phyloP scores from a whole-genome alignment of 2,329 filamentous ascomycete genomes.

The Gnomoniopsis smithogilvyi region DNA sequence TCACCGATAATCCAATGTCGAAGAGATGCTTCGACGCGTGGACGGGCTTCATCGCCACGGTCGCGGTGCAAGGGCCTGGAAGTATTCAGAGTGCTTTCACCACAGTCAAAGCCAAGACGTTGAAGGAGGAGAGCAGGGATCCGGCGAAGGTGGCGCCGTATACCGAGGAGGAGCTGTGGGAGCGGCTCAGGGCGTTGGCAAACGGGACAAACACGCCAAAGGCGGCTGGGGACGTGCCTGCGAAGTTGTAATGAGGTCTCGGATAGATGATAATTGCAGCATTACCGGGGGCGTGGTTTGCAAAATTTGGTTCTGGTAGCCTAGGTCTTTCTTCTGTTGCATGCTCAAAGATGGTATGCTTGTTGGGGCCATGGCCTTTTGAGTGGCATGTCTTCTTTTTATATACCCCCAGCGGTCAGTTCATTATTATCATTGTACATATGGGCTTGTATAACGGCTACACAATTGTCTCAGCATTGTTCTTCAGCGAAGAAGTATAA shows the following conservation, averaged over 20 bases:
- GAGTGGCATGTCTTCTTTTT: too few species aligned
- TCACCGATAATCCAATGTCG: conserved; percentile 43
- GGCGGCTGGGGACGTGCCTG: conserved; percentile 13
- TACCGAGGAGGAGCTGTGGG: conserved; percentile 39
- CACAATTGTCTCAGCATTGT: too few species aligned
- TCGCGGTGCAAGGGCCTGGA: conserved; percentile 32
- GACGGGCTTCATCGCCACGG: conserved; percentile 51
- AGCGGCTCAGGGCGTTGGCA: conserved; percentile 32
- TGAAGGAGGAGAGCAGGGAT: conserved; percentile 45
- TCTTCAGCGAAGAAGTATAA: too few species aligned
- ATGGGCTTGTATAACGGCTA: too few species aligned
- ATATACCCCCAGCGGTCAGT: too few species aligned
- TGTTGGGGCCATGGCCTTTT: too few species aligned
- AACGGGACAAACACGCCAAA: conserved; percentile 20
- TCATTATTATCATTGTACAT: too few species aligned
- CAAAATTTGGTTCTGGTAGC: too few species aligned
- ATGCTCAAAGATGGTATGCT: too few species aligned
- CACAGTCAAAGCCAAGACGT: conserved; percentile 46
- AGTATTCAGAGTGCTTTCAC: conserved; percentile 38
- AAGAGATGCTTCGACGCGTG: conserved; percentile 53
- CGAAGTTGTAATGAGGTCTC: conserved; percentile 9
- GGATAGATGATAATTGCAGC: background rate
- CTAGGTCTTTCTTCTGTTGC: too few species aligned
- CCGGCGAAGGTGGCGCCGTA: conserved; percentile 41
- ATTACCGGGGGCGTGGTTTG: background rate